Base-by-base conservation (phyloP, 2,329 filamentous ascomycete species). In the Botryotinia narcissicola region DNA sequence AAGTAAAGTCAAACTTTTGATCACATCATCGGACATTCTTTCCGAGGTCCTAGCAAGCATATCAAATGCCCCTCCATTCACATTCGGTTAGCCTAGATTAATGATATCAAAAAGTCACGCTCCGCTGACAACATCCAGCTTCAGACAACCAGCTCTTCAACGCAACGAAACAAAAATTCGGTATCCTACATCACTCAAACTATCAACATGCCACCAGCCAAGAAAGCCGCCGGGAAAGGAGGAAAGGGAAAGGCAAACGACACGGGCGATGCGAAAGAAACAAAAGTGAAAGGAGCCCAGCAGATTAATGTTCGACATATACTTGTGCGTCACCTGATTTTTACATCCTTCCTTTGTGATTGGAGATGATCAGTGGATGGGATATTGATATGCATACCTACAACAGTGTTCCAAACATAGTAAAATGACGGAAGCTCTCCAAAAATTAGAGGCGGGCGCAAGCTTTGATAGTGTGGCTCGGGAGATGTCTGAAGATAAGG, bases 381-480 rank as follows among this genome's bases (percentile, higher is more conserved):
- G 35, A 35, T 72, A 20, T 72, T 66, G 48, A 72, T 32, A 16
- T 57, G 40, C n/a, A 29, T 35, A 51, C 32, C 9, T 29, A 32
- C 66, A 48, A 70, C 62, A 90, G 84, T 94, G 92, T 78, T 90
- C 91, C 80, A 95, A 95, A 80, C 90, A 93, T 80, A 83, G 85
- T n/a, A 93, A 91, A 82, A 94, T 93, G 80, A 92, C 94, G 80
- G 90, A 93, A 80, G 92, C 92, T 0, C 81, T 94, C 25, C 87
- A 87, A 73, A 91, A 93, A 82, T 82, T 95, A 70, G 86, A 86
- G 57, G 88, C 82, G 5, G 91, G 92, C 1, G 86, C 85, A 69
- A 93, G 91, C 78, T 95, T 94, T 79, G 92, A 94, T 78, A 90
- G 92, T 66, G 91, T 94, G 9, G 92, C 92, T 16, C 84, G 88